phyloP scores from a whole-genome alignment of 768 basidiomycete species.

The Trametopsis cervina region DNA sequence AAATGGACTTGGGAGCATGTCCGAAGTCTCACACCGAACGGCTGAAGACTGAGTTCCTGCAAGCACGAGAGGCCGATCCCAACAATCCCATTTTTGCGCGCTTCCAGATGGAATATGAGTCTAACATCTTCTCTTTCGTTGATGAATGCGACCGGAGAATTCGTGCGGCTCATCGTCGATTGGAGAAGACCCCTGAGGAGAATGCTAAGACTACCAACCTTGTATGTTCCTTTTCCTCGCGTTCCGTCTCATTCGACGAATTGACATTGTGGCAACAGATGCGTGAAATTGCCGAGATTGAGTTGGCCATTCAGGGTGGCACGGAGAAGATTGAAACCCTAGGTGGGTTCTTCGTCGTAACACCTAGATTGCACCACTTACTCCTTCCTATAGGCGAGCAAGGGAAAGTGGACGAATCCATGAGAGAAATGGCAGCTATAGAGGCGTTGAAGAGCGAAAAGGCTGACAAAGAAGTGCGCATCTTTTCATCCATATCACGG shows the following conservation, averaged over 20 bases:
- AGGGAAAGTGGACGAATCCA: slow-evolving; percentile 98
- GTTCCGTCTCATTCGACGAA: neutral
- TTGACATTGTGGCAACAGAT: slow-evolving; percentile 45
- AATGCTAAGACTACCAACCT: slow-evolving; percentile 98
- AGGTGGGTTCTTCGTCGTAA: slow-evolving; percentile 39
- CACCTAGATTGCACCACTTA: slow-evolving; percentile 8
- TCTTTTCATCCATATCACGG: neutral
- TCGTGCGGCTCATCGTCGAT: slow-evolving; percentile 82
- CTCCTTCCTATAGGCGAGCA: slow-evolving; percentile 66
- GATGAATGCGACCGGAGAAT: slow-evolving; percentile 98
- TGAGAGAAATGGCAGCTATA: slow-evolving; percentile 95
- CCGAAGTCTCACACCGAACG: slow-evolving; percentile 95
- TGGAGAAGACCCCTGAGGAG: slow-evolving; percentile 99
- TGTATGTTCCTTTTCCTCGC: slow-evolving; percentile 34
- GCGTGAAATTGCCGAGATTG: slow-evolving; percentile 99
- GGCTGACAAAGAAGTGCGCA: slow-evolving; percentile 82
- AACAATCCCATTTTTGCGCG: slow-evolving; percentile 75
- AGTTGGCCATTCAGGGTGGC: slow-evolving; percentile 96
- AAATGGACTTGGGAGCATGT: slow-evolving; percentile 99
- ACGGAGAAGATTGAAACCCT: slow-evolving; percentile 97
- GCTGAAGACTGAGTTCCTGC: slow-evolving; percentile 83
- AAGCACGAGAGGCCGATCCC: slow-evolving; percentile 69
- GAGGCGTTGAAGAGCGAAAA: slow-evolving; percentile 97
- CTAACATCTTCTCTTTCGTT: slow-evolving; percentile 92
- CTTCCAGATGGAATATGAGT: slow-evolving; percentile 94